phyloP scores from a whole-genome alignment of 2,329 filamentous ascomycete species.

The Colletotrichum gloeosporioides region DNA sequence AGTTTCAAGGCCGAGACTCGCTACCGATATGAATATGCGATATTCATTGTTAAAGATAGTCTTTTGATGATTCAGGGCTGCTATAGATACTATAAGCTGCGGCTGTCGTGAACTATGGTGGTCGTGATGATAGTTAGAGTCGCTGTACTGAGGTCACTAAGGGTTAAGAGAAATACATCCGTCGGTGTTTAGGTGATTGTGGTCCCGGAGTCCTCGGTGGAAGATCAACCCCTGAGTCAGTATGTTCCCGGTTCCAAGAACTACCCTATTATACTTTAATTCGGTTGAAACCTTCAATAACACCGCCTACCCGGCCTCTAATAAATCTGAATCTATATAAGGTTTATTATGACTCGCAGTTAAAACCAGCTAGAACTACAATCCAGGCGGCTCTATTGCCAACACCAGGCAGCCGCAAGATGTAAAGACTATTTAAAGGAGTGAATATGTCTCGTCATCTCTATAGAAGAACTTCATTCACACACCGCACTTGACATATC shows the following conservation, averaged over 20 bases:
- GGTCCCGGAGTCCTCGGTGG: neutral
- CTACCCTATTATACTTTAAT: neutral
- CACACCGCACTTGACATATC: neutral
- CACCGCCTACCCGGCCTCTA: neutral
- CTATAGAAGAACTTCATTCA: neutral
- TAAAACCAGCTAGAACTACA: neutral
- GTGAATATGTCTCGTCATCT: neutral
- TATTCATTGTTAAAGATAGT: neutral
- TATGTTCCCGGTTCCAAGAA: neutral
- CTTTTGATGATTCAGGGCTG: neutral
- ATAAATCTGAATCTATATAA: neutral
- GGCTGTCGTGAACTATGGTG: neutral
- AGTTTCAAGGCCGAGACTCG: neutral
- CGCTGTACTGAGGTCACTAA: neutral
- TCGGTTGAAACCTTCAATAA: neutral
- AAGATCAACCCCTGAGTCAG: neutral
- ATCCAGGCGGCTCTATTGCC: neutral
- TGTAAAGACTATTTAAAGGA: neutral
- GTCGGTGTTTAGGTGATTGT: neutral
- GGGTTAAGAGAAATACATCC: neutral
- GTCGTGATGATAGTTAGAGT: neutral
- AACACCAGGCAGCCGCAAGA: neutral
- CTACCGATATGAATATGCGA: neutral
- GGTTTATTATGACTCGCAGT: neutral
- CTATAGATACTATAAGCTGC: neutral